A percentile compares a stretch with the other conserved stretches of the same genome.
phyloP scores from a whole-genome alignment of 2,329 filamentous ascomycete species.

The Trichoderma sp. region DNA sequence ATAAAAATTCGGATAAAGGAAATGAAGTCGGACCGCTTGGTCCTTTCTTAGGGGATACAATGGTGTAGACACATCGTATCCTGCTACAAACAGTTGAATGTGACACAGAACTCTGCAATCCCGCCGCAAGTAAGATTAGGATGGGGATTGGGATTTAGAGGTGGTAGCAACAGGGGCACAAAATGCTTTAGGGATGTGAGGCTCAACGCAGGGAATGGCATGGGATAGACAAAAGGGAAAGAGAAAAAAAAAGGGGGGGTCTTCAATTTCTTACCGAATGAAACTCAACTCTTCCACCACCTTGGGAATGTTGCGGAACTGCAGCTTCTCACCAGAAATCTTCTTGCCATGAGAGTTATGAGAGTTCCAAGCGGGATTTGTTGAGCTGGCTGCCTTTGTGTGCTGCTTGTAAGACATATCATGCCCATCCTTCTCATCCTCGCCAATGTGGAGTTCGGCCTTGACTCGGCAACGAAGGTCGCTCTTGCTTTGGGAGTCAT shows the following conservation, averaged over 20 bases:
- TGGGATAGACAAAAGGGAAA: background rate
- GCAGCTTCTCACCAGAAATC: conserved; percentile 51
- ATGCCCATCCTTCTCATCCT: conserved; percentile 36
- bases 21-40: conserved; percentile 3
- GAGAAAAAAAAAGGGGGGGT: background rate
- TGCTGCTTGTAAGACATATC: conserved; percentile 62
- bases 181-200: background rate
- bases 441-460: conserved; percentile 78
- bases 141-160: background rate
- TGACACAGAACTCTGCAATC: background rate
- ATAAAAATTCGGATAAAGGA: background rate
- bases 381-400: conserved; percentile 57
- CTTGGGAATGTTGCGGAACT: conserved; percentile 59
- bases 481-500: conserved; percentile 37
- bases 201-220: background rate
- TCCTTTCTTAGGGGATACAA: background rate
- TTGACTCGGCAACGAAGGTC: conserved; percentile 71
- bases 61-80: background rate
- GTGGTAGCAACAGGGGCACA: background rate
- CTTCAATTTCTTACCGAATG: conserved; percentile 59
- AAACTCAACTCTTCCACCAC: conserved; percentile 73
- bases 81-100: background rate
- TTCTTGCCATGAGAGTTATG: conserved; percentile 52
- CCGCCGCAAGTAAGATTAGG: background rate
- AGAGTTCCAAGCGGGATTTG: conserved; percentile 62